phyloP scores from a whole-genome alignment of 2,329 filamentous ascomycete genomes.

The Bipolaris sorokiniana region DNA sequence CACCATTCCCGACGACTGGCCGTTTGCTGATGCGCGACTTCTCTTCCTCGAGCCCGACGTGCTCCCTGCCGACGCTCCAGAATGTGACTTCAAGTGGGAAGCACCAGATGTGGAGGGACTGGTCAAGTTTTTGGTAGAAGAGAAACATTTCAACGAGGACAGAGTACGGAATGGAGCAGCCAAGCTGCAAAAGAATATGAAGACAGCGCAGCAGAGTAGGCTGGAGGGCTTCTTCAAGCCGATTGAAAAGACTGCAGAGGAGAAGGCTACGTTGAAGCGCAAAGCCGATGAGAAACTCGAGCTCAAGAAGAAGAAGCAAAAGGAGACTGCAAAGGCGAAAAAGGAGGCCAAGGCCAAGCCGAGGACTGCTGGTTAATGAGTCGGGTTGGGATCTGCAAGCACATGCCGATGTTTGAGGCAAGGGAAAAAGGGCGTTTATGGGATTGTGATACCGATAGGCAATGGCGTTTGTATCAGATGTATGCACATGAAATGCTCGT shows the following conservation, averaged over 20 bases:
- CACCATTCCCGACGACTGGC: conserved; percentile 93
- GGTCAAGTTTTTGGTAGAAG: conserved; percentile 84
- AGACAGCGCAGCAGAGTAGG: conserved; percentile 86
- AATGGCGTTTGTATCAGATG: conserved; percentile 1
- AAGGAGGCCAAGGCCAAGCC: conserved; percentile 89
- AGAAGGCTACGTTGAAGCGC: conserved; percentile 85
- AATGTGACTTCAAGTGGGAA: conserved; percentile 98
- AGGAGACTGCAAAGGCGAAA: conserved; percentile 95
- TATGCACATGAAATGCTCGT: background rate
- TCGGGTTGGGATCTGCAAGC: background rate
- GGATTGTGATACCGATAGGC: conserved; percentile 12
- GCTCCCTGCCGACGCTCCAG: conserved; percentile 76
- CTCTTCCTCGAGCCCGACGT: conserved; percentile 94
- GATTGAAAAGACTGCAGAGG: conserved; percentile 82
- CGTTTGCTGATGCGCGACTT: conserved; percentile 86
- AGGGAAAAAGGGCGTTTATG: conserved; percentile 12
- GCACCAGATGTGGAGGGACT: conserved; percentile 89
- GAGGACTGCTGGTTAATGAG: conserved; percentile 23
- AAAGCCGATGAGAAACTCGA: conserved; percentile 93
- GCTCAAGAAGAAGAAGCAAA: conserved; percentile 93
- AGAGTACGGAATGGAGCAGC: conserved; percentile 80
- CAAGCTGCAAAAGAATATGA: conserved; percentile 86
- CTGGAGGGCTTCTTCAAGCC: conserved; percentile 98
- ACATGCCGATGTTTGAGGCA: background rate
- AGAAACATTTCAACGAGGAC: conserved; percentile 98